A percentile compares a stretch with the other conserved stretches of the same genome.
These are phyloP conservation scores for Telfairia occidentalis DNA, from an alignment of 331 rosid species.

Conservation along the genomic window DNA sequence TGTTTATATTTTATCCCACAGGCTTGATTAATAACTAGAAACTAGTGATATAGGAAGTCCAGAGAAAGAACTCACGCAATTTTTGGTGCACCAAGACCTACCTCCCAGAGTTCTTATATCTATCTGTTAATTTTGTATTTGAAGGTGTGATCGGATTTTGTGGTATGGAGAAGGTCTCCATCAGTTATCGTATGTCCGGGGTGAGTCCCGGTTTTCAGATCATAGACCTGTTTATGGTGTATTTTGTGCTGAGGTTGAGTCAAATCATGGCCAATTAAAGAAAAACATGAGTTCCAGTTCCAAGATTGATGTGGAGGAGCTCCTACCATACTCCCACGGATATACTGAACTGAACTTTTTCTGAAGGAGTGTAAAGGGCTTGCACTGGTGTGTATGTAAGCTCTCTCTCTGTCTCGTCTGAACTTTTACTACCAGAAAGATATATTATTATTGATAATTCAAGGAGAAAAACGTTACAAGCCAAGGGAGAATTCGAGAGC, in stretches of 20 bases:
- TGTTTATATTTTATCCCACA: neutral
- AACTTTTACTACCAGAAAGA: neutral
- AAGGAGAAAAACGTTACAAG: too few relatives aligned
- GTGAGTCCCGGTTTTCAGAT: constrained; percentile 89
- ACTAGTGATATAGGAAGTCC: neutral
- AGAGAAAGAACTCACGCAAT: neutral
- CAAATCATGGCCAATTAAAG: constrained; percentile 59
- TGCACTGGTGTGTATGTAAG: neutral
- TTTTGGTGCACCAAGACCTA: neutral
- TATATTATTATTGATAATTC: too few relatives aligned
- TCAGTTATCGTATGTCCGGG: constrained; percentile 79
- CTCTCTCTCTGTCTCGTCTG: constrained; percentile 4
- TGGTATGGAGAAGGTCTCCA: constrained; percentile 97
- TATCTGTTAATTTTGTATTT: constrained; percentile 15
- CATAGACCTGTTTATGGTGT: constrained; percentile 89
- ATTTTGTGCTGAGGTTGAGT: constrained; percentile 93
- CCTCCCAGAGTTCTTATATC: neutral
- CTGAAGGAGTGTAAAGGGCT: constrained; percentile 21
- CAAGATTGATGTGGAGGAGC: constrained; percentile 78
- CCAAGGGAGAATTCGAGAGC: too few relatives aligned
- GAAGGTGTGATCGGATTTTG: constrained; percentile 95
- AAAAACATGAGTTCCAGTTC: constrained; percentile 81
- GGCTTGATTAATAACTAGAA: neutral
- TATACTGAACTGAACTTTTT: constrained; percentile 89
- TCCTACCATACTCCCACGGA: constrained; percentile 78